phyloP scores from a whole-genome alignment of 176 grass and related monocot genomes.

The Carex scoparia region DNA sequence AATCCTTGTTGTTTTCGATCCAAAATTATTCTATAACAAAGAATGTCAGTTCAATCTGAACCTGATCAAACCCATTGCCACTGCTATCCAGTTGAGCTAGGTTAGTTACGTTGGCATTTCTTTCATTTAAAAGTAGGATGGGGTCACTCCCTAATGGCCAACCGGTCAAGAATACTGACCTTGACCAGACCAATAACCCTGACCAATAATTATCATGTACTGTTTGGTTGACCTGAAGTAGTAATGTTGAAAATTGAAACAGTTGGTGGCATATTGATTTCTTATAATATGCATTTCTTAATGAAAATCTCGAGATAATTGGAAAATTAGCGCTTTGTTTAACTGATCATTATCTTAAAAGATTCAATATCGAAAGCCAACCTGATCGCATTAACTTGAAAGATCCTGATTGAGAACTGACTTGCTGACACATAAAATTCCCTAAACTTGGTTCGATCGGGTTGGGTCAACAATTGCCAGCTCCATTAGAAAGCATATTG shows the following conservation, averaged over 20 bases:
- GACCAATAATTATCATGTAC: neutral
- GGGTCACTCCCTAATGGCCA: neutral
- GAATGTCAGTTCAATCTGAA: neutral
- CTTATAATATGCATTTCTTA: neutral
- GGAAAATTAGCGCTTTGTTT: neutral
- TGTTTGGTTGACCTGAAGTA: neutral
- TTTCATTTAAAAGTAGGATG: neutral
- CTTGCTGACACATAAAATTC: neutral
- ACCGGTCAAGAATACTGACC: neutral
- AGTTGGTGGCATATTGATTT: neutral
- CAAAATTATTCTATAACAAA: neutral
- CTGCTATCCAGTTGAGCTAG: neutral
- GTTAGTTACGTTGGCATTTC: neutral
- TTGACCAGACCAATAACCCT: neutral
- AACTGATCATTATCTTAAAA: neutral
- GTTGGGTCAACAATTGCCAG: neutral
- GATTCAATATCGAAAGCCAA: neutral
- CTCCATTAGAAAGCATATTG: neutral
- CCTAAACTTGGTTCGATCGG: neutral
- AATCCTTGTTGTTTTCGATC: neutral
- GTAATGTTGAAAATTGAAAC: neutral
- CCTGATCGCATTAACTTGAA: neutral
- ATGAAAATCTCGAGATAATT: neutral
- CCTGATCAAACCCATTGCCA: neutral
- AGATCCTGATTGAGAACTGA: neutral